Evolutionary conservation across 805 yeast species (phyloP), one percentile per base, ranked within the genome.

Genomic region (Saccharomycopsis fermentans): DNA sequence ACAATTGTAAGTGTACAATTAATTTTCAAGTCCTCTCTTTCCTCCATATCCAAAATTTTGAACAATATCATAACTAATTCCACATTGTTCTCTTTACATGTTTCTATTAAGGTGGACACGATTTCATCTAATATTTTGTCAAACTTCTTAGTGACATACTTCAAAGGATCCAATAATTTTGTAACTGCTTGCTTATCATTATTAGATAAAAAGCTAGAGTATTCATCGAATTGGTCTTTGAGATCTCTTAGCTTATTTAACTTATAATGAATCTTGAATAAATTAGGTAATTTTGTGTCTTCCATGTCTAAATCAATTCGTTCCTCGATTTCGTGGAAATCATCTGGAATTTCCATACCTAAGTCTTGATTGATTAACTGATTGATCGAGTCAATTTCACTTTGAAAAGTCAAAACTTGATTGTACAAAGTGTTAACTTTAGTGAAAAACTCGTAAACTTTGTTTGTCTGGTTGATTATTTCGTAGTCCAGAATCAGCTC

Each of bases 41-140:
- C 88, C 70, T 94, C 99, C 63, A 74, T 77, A 63, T 90, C 95
- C 50, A 94, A 76, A 17, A 94, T 80, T 63, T 89, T 87, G 48
- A 90, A 83, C 53, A 87, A 69, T 56, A 91, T 81, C 39, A 84
- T 83, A 1, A 88, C 82, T 63, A 90, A 73, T 35, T 85, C 81
- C 35, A 72, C 70, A 67, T 91, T 89, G 0, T 82, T 86, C 19
- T 80, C 82, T 57, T 87, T 83, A 4, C 87, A 77, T 19, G 86
- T 78, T 69, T 90, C 97, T 9, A 90, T 81, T 39, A 90, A 65
- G 55, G 81, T 82, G 53, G 80, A 81, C 14, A 87, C 82, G n/a
- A 88, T 76, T 55, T 84, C 84, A 54, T 74, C 77, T 58, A 90
- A 69, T 16, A 94, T 66, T 1, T 73, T 75, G 61, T 83, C 92